Percentiles rank a stretch among this genome's conserved stretches.
Evolutionary conservation across 192 early-diverging fungal genomes (phyloP).

Genomic region (Coemansia sp.): DNA sequence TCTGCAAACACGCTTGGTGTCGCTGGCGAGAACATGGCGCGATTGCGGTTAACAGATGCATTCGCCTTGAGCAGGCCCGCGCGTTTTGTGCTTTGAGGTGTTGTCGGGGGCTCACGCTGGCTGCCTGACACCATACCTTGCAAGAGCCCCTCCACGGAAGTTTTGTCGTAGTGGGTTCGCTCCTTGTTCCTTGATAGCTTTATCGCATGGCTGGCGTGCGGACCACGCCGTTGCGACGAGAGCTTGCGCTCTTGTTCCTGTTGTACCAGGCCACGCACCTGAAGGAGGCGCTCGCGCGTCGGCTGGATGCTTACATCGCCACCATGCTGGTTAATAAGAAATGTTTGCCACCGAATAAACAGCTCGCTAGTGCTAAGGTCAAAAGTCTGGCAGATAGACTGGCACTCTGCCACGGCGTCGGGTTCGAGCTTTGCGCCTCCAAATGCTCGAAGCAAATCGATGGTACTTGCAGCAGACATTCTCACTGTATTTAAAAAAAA

Average conservation of each 20-base stretch:
- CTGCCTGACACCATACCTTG: constrained; percentile 42
- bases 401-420: constrained; percentile 41
- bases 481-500: neutral
- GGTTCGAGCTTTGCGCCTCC: constrained; percentile 29
- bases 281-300: constrained; percentile 48
- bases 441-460: constrained; percentile 41
- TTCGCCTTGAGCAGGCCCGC: constrained; percentile 32
- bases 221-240: constrained; percentile 24
- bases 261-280: constrained; percentile 28
- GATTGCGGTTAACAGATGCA: constrained; percentile 6
- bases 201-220: constrained; percentile 9
- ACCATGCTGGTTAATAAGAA: constrained; percentile 41
- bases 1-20: constrained; percentile 51
- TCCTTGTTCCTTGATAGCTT: constrained; percentile 46
- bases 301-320: constrained; percentile 32
- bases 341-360: constrained; percentile 50
- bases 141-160: constrained; percentile 44
- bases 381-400: constrained; percentile 47
- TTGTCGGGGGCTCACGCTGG: constrained; percentile 24
- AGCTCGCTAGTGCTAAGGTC: constrained; percentile 36
- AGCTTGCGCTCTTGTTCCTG: constrained; percentile 38
- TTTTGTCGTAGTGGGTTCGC: constrained; percentile 48
- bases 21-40: constrained; percentile 26
- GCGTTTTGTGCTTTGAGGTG: constrained; percentile 38
- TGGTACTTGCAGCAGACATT: constrained; percentile 22